Base-by-base conservation (phyloP, 2,329 filamentous ascomycete species). In the Podosphaera aphanis region DNA sequence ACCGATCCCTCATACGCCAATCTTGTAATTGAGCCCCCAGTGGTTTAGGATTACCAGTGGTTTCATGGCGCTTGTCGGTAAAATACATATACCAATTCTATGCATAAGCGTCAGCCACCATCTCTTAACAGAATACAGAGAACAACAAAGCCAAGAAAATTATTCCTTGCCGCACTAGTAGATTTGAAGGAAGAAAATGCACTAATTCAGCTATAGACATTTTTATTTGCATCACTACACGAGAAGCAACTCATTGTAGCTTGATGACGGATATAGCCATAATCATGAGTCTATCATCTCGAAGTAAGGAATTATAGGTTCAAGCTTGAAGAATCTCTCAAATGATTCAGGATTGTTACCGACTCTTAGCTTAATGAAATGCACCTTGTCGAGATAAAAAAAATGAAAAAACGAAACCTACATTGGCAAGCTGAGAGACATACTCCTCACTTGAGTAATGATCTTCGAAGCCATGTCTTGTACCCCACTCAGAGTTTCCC, bases 1-100 rank as follows among this genome's bases (percentile, higher is more conserved):
- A 68, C 13, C 90, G 74, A 61, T 98, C 90, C 54, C 85, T 79
- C 82, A 95, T 94, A 48, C 90, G 80, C 90, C 90, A 98, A 60
- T 95, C 90, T 59, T 93, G 82, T 5, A 93, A 65, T 50, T 75
- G 68, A 53, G 73, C 73, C 21, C 65, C 61, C 16, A 69, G 70
- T 45, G 74, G 71, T 59, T 85, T 83, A 15, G 85, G 83, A 53
- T 86, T 84, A 19, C 85, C 90, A 31, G 84, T 88, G 19, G 84
- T 90, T 60, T 95, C 90, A 63, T 98, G 90, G 45, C 88, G 79
- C 63, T 95, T 95, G 63, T 98, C 90, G 51, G 88, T 94, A 62
- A 83, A 98, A 64, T 98, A 98, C 88, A 95, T 95, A 67, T 93
- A 95, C 75, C 93, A 98, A 53, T 84, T 92, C 81, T 93, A 62